phyloP scores from a whole-genome alignment of 352 stramenopile species.

The Paralagenidium karlingii region DNA sequence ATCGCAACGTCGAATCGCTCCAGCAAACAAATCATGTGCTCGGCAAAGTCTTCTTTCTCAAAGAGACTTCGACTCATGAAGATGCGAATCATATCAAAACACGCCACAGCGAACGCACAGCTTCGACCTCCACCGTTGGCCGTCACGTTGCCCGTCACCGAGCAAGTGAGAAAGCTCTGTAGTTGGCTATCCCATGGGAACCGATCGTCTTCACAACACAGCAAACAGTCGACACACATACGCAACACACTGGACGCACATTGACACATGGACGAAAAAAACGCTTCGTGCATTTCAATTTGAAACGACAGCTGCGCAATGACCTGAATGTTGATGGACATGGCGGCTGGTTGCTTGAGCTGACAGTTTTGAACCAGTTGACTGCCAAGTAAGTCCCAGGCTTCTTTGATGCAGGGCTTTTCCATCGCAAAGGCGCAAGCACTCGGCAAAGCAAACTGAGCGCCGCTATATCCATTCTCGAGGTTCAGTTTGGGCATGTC shows the following conservation, averaged over 20 bases:
- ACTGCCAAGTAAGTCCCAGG: slow-evolving; percentile 52
- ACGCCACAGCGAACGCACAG: slow-evolving; percentile 13
- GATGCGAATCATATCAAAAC: slow-evolving; percentile 24
- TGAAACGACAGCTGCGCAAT: slow-evolving; percentile 34
- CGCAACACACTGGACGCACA: slow-evolving; percentile 33
- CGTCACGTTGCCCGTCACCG: no score
- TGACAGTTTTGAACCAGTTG: slow-evolving; percentile 39
- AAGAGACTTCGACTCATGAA: slow-evolving; percentile 26
- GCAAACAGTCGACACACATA: slow-evolving; percentile 23
- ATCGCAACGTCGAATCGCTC: slow-evolving; percentile 30
- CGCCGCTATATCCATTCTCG: slow-evolving; percentile 2
- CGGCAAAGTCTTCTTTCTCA: slow-evolving; percentile 41
- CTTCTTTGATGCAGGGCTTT: slow-evolving; percentile 22
- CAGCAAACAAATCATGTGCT: slow-evolving; percentile 48
- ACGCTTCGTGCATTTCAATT: slow-evolving; percentile 24
- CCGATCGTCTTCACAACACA: no score
- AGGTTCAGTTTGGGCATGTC: no score
- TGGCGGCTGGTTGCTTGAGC: slow-evolving; percentile 7
- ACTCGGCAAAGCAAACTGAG: slow-evolving; percentile 16
- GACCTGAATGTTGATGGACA: slow-evolving; percentile 21
- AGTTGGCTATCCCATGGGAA: no score
- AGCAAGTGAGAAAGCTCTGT: no score
- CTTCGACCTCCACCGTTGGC: no score
- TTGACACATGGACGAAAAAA: slow-evolving; percentile 36
- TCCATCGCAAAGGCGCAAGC: slow-evolving; percentile 8